A percentile compares a stretch with the other conserved stretches of the same genome.
Evolutionary conservation across 2,329 filamentous ascomycete genomes (phyloP).

Genomic region (Lecanicillium sp.): DNA sequence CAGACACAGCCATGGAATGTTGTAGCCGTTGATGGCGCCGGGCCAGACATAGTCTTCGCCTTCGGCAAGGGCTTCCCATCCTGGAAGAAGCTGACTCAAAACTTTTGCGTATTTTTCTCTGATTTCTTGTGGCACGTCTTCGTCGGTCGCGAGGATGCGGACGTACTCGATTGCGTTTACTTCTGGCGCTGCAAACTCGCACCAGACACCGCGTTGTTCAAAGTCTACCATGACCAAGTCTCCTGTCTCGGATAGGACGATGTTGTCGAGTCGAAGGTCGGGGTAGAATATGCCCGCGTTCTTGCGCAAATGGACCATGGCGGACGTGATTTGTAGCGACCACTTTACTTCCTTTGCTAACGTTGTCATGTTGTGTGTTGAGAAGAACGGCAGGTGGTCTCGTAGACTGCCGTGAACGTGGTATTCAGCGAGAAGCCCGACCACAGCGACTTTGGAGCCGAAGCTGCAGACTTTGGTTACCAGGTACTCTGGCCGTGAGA

Average conservation of each 20-base stretch:
- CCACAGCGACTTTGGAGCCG: conserved; percentile 44
- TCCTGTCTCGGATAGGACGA: conserved; percentile 39
- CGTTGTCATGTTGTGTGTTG: conserved; percentile 34
- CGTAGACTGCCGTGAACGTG: conserved; percentile 46
- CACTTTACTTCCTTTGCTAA: conserved; percentile 41
- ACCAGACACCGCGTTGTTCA: conserved; percentile 56
- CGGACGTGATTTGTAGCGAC: conserved; percentile 43
- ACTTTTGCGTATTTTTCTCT: conserved; percentile 31
- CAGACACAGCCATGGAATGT: conserved; percentile 48
- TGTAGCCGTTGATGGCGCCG: conserved; percentile 34
- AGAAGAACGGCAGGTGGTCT: conserved; percentile 43
- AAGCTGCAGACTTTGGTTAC: conserved; percentile 48
- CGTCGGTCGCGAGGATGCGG: conserved; percentile 42
- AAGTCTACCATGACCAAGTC: conserved; percentile 52
- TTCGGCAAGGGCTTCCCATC: conserved; percentile 32
- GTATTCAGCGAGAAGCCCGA: conserved; percentile 49
- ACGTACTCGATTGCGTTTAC: conserved; percentile 52
- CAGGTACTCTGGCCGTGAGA: conserved; percentile 42
- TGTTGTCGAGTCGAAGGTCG: conserved; percentile 51
- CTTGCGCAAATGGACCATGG: conserved; percentile 40
- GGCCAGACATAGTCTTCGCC: conserved; percentile 40
- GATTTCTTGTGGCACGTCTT: conserved; percentile 32
- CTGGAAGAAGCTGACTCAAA: conserved; percentile 35
- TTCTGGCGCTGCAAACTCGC: conserved; percentile 52
- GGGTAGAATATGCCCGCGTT: conserved; percentile 43